These are phyloP conservation scores for Solanum chilense DNA, from an alignment of 257 asterid species.

Conservation along the genomic window DNA sequence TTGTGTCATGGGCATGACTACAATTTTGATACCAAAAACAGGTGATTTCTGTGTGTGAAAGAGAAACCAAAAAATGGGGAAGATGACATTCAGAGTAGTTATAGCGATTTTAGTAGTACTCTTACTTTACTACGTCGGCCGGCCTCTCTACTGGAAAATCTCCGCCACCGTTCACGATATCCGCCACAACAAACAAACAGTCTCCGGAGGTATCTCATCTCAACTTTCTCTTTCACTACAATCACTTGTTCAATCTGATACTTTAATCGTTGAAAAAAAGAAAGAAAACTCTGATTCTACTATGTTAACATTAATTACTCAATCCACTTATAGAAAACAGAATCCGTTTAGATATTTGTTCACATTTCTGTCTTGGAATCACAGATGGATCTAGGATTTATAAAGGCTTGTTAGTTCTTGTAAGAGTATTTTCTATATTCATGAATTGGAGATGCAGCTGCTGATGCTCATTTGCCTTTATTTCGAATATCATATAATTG, in stretches of 20 bases:
- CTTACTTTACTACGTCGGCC: slow-evolving; percentile 52
- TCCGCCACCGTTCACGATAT: slow-evolving; percentile 83
- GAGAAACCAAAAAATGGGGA: background rate
- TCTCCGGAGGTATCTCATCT: slow-evolving; percentile 46
- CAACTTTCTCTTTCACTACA: background rate
- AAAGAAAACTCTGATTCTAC: background rate
- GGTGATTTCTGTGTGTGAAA: background rate
- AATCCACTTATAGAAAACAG: background rate
- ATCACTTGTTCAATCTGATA: background rate
- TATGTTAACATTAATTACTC: background rate
- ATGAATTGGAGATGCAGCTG: background rate
- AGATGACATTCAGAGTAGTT: slow-evolving; percentile 37
- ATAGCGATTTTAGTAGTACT: slow-evolving; percentile 21
- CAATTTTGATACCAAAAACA: background rate
- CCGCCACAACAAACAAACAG: slow-evolving; percentile 76
- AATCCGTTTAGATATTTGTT: background rate
- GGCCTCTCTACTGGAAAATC: slow-evolving; percentile 86
- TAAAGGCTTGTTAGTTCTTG: background rate
- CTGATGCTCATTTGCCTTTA: background rate
- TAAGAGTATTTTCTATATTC: background rate
- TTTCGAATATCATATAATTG: background rate
- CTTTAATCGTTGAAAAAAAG: background rate
- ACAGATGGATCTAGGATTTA: background rate
- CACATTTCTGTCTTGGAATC: background rate
- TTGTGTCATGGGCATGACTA: background rate